Base-by-base conservation (phyloP, 2,329 filamentous ascomycete genomes). In the Colletotrichum lentis region DNA sequence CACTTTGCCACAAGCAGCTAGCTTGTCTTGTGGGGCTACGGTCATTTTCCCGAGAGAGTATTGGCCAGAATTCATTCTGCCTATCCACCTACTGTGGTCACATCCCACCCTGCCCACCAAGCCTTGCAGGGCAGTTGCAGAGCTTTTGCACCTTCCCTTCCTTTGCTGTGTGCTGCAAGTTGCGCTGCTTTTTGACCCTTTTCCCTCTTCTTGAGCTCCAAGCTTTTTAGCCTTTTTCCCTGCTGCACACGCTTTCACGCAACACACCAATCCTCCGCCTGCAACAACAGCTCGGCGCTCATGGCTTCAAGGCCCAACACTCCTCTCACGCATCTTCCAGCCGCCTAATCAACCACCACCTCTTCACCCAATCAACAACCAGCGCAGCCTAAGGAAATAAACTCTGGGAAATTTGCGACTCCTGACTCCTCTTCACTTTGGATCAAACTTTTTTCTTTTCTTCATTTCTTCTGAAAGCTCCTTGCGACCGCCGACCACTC, bases 261-360 rank as follows among this genome's bases (percentile, higher is more conserved):
- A 43, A 64, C 57, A 62, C 62, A 61, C 47, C 24, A 54, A 62
- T 41, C 54, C 61, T 22, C 50, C 46, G 20, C 41, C 49, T 24
- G n/a, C 39, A 53, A 24, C 46, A n/a, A 53, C 49, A 24, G n/a
- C 47, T 41, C 46, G 37, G 57, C 49, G 47, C 41, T 47, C 65
- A 59, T 59, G 43, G 65, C 54, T 64, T 20, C 27, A 24, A 54
- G 55, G 43, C 41, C 11, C 43, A 20, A 55, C 22, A 35, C 18
- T 44, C 14, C 60, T 64, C 59, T 10, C 8, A 35, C 7, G 8
- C 31, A 35, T 8, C 27, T 31, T 31, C 27, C 27, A 2, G 27
- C 27, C 27, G 27, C 27, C 27, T 35, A 35, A 35, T 35, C 31
- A 3, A 35, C 39, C 11, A 52, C 39, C 44, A 24, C 20, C n/a